Evolutionary conservation across 148 eudicot genomes (phyloP), one percentile per base, ranked within the genome.

Genomic region (Drosera capensis): DNA sequence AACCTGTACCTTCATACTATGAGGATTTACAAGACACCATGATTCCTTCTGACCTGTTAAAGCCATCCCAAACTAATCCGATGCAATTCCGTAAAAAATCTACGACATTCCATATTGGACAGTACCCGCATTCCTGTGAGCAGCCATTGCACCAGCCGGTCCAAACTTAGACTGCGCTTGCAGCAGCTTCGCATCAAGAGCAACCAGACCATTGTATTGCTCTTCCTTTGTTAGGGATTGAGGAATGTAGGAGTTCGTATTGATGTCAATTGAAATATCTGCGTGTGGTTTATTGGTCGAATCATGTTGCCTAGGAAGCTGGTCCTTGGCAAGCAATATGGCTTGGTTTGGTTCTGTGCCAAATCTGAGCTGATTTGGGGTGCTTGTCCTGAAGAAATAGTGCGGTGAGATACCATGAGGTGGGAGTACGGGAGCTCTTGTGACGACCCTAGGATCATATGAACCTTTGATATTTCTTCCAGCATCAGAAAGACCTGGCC

Each of bases 151-250:
- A 20, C 82, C 62, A 17, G 57, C 66, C 2, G 68, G 65, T 16
- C 71, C 76, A 45, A 77, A 62, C 64, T 78, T 94, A 7, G 93
- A 64, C 42, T 78, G 97, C 5, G 85, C 80, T 50, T 90, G 93
- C 64, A 80, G 30, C 13, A 84, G 18, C 58, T 84, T 84, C 3
- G 78, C 84, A 59, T 83, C 79, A 0, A 88, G 60, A 14, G 86
- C 71, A 11, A 77, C 52, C 54, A 74, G 73, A 45, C 76, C 68
- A 34, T 69, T 79, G 14, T 62, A 57, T 25, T 68, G 71, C 48
- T 63, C 70, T 6, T 64, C 38, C 56, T 68, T 73, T 7, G 58
- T 40, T 15, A 44, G 62, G 15, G 50, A 14, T 18, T 70, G 57
- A 20, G 16, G 59, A 57, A 58, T 26, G 56, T 79, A 77, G 0